Conservation (phyloP, 495 filamentous ascomycete species). For the Xylaria telfairii region DNA sequence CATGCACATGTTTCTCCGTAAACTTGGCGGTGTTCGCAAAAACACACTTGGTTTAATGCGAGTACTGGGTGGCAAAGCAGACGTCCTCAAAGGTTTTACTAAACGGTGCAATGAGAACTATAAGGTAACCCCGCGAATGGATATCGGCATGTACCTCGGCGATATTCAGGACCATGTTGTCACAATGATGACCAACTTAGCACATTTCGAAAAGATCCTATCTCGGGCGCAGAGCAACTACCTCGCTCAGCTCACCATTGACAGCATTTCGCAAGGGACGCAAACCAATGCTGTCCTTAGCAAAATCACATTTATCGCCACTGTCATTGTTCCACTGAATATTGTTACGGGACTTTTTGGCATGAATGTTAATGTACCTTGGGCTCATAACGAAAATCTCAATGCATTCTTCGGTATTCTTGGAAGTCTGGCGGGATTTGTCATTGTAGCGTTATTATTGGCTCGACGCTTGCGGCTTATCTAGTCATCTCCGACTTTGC, state of each 20-base stretch:
- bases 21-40: constrained; percentile 89
- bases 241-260: constrained; percentile 90
- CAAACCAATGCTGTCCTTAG: constrained; percentile 82
- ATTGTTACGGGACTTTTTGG: constrained; percentile 94
- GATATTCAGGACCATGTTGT: constrained; percentile 99
- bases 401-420: constrained; percentile 84
- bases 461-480: constrained; percentile 35
- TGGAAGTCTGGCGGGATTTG: constrained; percentile 66
- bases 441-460: constrained; percentile 54
- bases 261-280: constrained; percentile 82
- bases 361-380: constrained; percentile 94
- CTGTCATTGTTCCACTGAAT: constrained; percentile 95
- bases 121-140: constrained; percentile 88
- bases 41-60: constrained; percentile 94
- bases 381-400: constrained; percentile 57
- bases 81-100: constrained; percentile 95
- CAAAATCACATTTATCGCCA: constrained; percentile 94
- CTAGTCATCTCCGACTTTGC: constrained; percentile 13
- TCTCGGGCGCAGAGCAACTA: constrained; percentile 96
- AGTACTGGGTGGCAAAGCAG: constrained; percentile 92
- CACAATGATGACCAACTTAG: constrained; percentile 96
- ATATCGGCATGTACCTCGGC: constrained; percentile 93
- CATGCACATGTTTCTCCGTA: constrained; percentile 80
- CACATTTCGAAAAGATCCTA: constrained; percentile 97
- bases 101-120: constrained; percentile 98